Evolutionary conservation across 2,329 filamentous ascomycete species (phyloP), one percentile per base, ranked within the genome.

Genomic region (Colletotrichum spaethianum): DNA sequence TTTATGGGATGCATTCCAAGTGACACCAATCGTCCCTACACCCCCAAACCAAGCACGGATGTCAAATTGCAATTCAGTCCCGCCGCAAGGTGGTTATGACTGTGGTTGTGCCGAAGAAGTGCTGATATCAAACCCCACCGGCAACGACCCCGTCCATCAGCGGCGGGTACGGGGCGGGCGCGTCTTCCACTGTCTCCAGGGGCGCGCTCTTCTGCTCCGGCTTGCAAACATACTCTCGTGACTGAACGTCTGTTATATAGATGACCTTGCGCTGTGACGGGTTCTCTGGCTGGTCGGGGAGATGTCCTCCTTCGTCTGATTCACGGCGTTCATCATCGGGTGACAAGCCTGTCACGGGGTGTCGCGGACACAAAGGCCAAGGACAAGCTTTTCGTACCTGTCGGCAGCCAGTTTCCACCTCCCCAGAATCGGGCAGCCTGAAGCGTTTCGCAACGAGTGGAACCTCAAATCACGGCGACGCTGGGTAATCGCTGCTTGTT

Each of bases 31-130:
- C 16, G 16, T 33, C 1, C 26, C 18, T 33, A 23, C n/a, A 42
- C 3, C 28, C 53, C 36, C 42, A 38, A 60, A 26, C 40, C 76
- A 85, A 96, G 95, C 95, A 97, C 94, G 93, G 94, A 98, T 98
- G 95, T 98, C 95, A 98, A 98, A 98, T 98, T 98, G 91, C 95
- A 96, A 96, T 93, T 87, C 90, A 90, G 92, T 91, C 92, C 83
- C 83, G 28, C 65, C 72, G 82, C 82, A 84, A 73, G 62, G 67
- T 74, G 76, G 73, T 85, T 84, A 92, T 98, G 94, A 93, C 94
- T 95, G 91, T 88, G 89, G 91, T 95, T 96, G 95, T 94, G 95
- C 95, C 95, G 94, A 95, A 97, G 94, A 97, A 94, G 94, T 98
- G 95, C 95, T 96, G 90, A 97, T 88, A 96, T 89, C 80, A 82